Evolutionary conservation across 1,284 basidiomycete species (phyloP), one percentile per base, ranked within the genome.

Genomic region (Malassezia cuniculi): DNA sequence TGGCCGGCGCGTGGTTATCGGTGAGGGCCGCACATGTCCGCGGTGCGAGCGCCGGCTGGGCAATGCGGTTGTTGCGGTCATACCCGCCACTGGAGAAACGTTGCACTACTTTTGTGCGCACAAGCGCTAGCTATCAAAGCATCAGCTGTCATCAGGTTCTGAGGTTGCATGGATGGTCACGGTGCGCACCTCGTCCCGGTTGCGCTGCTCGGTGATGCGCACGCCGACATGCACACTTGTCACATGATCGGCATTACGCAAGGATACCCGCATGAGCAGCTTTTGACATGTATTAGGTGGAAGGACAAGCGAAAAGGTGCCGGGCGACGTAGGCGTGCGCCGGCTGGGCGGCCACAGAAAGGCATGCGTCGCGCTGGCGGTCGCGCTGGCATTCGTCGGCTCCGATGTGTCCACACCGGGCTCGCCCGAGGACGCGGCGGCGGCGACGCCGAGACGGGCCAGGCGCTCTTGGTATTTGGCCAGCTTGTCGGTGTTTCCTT

Each of bases 11-110:
- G 86, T 97, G n/a, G 82, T 82, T 55, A 78, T 97, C 28, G 82
- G 80, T 0, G 89, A 95, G 64, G 81, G 43, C 78, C 65, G 47
- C 49, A 90, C 86, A 68, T 95, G 93, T 60, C 86, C 86, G 0
- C 81, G 86, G 61, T 99, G 90, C 67, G 82, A 89, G 64, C 95
- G 95, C 61, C 77, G 89, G 15, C 72, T 99, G 19, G 93, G 93
- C 1, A 82, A 80, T 54, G 89, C 84, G 46, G 87, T 93, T 26
- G 86, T 97, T 54, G 85, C 89, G 1, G 85, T 95, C 0, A 90
- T 53, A 14, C 47, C 57, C 1, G 49, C 50, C 12, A 51, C 39
- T 16, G 62, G 62, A 2, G 38, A 41, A 5, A 51, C 59, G 30
- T 40, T 58, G 52, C 62, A 66, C 39, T 66, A 66, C 47, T 61